A percentile compares a stretch with the other conserved stretches of the same genome.
Evolutionary conservation across 2,329 filamentous ascomycete genomes (phyloP).

Genomic region (Ophidiomyces ophidiicola): DNA sequence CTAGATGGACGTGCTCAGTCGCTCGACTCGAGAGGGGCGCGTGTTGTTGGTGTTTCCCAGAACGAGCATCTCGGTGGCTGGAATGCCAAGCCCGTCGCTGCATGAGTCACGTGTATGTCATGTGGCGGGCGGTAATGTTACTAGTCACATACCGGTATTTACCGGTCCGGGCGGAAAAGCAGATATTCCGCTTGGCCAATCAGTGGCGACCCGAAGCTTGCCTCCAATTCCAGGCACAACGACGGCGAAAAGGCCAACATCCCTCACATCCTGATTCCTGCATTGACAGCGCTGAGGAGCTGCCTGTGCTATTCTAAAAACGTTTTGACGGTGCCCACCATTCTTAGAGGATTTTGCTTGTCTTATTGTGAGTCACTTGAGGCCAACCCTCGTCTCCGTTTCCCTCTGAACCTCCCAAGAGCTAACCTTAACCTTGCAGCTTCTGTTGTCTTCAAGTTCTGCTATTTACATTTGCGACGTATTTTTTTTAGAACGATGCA

Average conservation of each 20-base stretch:
- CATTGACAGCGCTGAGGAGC: not conserved
- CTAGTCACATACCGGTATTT: constrained; percentile 9
- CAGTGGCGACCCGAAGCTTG: too few species aligned
- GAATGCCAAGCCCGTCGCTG: constrained; percentile 8
- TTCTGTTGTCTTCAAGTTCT: not conserved
- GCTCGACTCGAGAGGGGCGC: not conserved
- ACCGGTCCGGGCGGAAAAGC: not conserved
- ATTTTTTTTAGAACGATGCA: constrained; percentile 2
- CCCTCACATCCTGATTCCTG: too few species aligned
- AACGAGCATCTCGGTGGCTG: constrained; percentile 14
- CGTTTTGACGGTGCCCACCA: not conserved
- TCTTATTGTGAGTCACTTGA: too few species aligned
- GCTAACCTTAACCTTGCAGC: not conserved
- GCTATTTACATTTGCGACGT: not conserved
- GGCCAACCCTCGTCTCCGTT: not conserved
- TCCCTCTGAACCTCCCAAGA: constrained; percentile 4
- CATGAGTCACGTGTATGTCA: not conserved
- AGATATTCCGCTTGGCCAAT: not conserved
- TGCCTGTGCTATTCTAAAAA: not conserved
- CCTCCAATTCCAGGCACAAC: too few species aligned
- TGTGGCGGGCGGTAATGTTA: constrained; percentile 2
- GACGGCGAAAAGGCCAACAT: constrained; percentile 3
- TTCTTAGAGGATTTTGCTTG: not conserved
- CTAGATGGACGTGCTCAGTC: too few species aligned
- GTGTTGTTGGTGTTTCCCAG: constrained; percentile 11